Base-by-base conservation (phyloP, 768 basidiomycete genomes). In the Mycena latifolia region DNA sequence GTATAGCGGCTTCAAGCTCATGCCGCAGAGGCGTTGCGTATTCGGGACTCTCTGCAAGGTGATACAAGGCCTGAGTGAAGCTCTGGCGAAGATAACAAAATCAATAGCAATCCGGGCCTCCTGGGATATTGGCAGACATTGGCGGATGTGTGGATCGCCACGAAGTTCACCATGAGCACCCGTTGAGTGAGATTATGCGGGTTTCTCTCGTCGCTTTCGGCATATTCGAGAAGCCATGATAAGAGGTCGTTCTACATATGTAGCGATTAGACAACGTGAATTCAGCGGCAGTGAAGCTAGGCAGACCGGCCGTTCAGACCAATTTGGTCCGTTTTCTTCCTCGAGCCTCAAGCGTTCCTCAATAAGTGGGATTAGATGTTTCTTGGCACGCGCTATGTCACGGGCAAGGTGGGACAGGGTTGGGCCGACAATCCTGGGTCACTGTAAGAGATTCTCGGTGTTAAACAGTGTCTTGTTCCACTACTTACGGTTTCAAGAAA, bases 141-240 rank as follows among this genome's bases (percentile, higher is more conserved):
- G 0, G 75, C 69, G 9, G 74, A 65, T 0, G 82, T 83, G 62
- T 83, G 80, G 37, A 74, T 77, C 1, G 79, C 72, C 0, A 76
- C 78, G 50, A 83, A 80, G 69, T 82, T 83, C 50, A 81, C 61
- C 15, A 75, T 63, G n/a, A 83, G 72, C 6, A 81, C 66, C 5
- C 77, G 69, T 43, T 63, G 68, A 1, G 74, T 74, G 8, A 81
- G 62, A 7, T 68, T 68, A 24, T 68, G 67, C 3, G 73, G 22
- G 0, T 72, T 73, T 18, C 63, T 58, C 27, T 79, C 75, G 17
- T 75, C 65, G 12, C 69, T 73, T 79, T 35, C 33, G 6, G 33
- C 80, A 20, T 74, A 73, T 47, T 79, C 79, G 55, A 84, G 75
- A 3, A 83, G 65, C 83, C 83, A 85, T 55, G 77, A 76, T 2